These are phyloP conservation scores for Raphanus sativus DNA, from an alignment of 345 rosid genomes.

Conservation along the genomic window DNA sequence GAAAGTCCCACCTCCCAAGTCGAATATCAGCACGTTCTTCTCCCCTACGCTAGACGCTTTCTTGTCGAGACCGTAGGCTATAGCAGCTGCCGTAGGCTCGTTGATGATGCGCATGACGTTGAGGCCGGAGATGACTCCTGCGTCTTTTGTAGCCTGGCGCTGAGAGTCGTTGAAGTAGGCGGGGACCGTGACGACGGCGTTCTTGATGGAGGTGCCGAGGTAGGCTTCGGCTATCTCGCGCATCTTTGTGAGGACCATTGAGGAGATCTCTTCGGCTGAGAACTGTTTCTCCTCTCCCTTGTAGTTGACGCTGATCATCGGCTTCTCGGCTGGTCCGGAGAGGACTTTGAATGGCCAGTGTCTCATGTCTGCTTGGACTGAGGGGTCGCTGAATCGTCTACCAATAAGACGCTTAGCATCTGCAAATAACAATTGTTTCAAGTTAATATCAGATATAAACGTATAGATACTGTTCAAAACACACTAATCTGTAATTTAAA, in stretches of 20 bases:
- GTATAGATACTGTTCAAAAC: too few relatives aligned
- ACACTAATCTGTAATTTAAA: too few relatives aligned
- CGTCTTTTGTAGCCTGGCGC: conserved; percentile 47
- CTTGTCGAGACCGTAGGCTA: conserved; percentile 48
- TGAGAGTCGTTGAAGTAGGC: conserved; percentile 55
- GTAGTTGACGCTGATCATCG: conserved; percentile 40
- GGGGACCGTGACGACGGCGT: conserved; percentile 46
- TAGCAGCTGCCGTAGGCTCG: conserved; percentile 50
- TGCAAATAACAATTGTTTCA: background rate
- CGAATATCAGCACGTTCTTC: conserved; percentile 64
- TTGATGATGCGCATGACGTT: conserved; percentile 48
- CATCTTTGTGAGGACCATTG: conserved; percentile 47
- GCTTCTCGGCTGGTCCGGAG: conserved; percentile 45
- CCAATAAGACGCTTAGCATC: conserved; percentile 53
- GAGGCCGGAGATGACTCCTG: conserved; percentile 44
- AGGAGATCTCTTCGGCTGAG: conserved; percentile 44
- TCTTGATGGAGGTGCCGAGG: conserved; percentile 37
- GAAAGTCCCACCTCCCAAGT: conserved; percentile 66
- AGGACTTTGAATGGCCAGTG: conserved; percentile 47
- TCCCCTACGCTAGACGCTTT: conserved; percentile 51
- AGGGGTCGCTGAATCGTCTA: conserved; percentile 42
- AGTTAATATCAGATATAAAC: too few relatives aligned
- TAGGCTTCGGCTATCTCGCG: conserved; percentile 45
- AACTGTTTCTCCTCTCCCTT: conserved; percentile 54
- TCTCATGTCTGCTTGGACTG: conserved; percentile 45